Evolutionary conservation across 2,329 filamentous ascomycete genomes (phyloP).

Genomic region (Sporothrix schenckii): DNA sequence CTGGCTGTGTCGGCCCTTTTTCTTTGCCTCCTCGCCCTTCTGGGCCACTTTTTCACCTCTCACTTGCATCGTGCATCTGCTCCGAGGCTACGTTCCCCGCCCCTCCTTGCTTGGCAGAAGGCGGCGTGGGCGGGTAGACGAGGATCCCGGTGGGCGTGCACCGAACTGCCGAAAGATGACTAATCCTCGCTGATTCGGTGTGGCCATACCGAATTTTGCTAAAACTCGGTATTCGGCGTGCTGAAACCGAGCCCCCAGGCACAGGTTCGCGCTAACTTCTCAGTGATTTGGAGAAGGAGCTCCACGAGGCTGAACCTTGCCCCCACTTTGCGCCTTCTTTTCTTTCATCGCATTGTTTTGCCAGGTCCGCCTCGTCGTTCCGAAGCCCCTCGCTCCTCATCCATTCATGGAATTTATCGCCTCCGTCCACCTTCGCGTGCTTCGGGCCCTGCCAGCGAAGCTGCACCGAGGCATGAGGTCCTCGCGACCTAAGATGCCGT

Average conservation of each 20-base stretch:
- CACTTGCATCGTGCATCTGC: background rate
- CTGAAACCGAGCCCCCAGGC: background rate
- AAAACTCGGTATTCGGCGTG: background rate
- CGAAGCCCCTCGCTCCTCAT: background rate
- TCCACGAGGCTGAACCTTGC: constrained; percentile 14
- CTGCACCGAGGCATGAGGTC: background rate
- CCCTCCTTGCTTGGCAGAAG: background rate
- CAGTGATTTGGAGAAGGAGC: background rate
- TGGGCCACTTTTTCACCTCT: background rate
- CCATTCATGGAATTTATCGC: constrained; percentile 17
- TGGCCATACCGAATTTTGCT: background rate
- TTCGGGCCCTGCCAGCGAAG: background rate
- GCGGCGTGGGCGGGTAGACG: background rate
- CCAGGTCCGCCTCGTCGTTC: background rate
- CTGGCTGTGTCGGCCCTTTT: constrained; percentile 19
- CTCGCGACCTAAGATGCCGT: background rate
- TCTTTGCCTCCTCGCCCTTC: background rate
- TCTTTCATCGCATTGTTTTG: too few relatives aligned
- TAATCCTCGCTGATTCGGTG: background rate
- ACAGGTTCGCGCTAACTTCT: background rate
- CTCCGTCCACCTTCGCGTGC: background rate
- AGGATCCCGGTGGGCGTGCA: background rate
- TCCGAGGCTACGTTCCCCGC: constrained; percentile 8
- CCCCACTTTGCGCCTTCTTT: background rate
- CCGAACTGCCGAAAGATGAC: constrained; percentile 4